These are phyloP conservation scores for Anastatica hierochuntica DNA, from an alignment of 345 rosid genomes.

Conservation along the genomic window DNA sequence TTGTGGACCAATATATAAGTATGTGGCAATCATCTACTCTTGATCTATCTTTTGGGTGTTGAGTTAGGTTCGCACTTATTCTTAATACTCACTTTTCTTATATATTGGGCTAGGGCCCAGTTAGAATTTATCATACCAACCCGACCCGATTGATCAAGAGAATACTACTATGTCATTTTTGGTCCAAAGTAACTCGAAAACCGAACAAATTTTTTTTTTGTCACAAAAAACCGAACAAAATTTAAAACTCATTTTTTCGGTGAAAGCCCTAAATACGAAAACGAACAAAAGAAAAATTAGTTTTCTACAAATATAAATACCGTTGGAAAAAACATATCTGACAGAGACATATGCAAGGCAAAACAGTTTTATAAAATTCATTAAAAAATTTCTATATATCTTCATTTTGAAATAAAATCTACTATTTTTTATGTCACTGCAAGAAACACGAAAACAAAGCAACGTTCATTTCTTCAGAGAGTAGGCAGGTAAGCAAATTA, in stretches of 20 bases:
- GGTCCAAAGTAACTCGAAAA: too few species aligned
- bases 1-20: too few species aligned
- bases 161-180: too few species aligned
- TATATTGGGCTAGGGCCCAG: not conserved
- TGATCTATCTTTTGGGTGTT: too few species aligned
- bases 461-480: constrained; percentile 52
- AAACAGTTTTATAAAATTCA: not conserved
- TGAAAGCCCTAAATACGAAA: not conserved
- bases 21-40: too few species aligned
- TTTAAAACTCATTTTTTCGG: not conserved
- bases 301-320: constrained; percentile 7
- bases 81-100: not conserved
- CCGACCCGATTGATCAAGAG: too few species aligned
- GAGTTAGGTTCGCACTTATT: too few species aligned
- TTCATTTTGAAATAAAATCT: not conserved
- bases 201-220: too few species aligned
- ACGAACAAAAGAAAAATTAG: not conserved
- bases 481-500: too few species aligned
- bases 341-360: constrained; percentile 11
- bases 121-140: not conserved
- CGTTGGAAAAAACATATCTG: constrained; percentile 17
- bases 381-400: not conserved
- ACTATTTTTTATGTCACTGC: constrained; percentile 2
- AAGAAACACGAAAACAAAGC: constrained; percentile 32
- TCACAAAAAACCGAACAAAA: too few species aligned